Conservation (phyloP, 441 rosid genomes). For the Euphorbia celastroides region DNA sequence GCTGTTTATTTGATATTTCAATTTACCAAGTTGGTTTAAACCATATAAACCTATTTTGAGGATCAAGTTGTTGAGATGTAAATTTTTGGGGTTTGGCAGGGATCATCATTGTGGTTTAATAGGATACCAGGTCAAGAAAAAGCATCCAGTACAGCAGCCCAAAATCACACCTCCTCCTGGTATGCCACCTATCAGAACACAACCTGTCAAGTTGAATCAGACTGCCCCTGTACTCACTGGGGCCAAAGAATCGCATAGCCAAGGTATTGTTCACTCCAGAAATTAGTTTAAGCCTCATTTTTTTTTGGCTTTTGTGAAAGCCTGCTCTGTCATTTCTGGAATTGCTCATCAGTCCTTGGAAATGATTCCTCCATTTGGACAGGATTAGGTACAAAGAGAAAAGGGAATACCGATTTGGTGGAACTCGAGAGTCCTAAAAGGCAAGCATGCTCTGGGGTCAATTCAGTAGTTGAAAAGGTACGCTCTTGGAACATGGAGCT, state of each 20-base stretch:
- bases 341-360: slow-evolving; percentile 1
- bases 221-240: background rate
- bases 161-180: background rate
- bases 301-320: background rate
- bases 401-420: slow-evolving; percentile 37
- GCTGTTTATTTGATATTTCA: background rate
- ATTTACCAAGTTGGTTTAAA: background rate
- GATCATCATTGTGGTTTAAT: slow-evolving; percentile 68
- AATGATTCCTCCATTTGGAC: slow-evolving; percentile 19
- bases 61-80: slow-evolving; percentile 11
- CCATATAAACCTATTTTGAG: background rate
- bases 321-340: background rate
- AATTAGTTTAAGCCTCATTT: background rate
- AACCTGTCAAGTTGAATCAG: background rate
- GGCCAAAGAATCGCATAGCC: background rate
- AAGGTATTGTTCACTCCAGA: slow-evolving; percentile 26
- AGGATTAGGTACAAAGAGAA: slow-evolving; percentile 52
- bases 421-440: slow-evolving; percentile 34
- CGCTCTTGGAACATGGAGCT: slow-evolving; percentile 6
- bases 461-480: slow-evolving; percentile 33
- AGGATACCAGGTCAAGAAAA: slow-evolving; percentile 64
- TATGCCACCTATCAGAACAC: background rate
- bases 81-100: slow-evolving; percentile 44
- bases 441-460: slow-evolving; percentile 25
- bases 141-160: slow-evolving; percentile 31